These are phyloP conservation scores for Yamadazyma kitorensis DNA, from an alignment of 805 yeast genomes.

Conservation along the genomic window DNA sequence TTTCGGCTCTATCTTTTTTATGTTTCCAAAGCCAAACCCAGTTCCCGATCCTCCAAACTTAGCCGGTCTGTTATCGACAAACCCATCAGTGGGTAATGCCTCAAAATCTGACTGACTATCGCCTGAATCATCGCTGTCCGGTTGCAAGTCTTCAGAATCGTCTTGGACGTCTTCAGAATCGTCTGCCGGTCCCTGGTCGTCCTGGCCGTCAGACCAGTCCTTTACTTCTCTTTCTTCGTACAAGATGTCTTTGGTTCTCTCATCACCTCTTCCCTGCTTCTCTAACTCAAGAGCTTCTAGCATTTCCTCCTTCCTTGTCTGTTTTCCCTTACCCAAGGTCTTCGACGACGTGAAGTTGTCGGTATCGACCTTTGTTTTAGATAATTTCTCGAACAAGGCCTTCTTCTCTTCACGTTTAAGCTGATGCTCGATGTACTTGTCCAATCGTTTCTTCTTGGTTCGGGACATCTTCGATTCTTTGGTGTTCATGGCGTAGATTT, in stretches of 20 bases:
- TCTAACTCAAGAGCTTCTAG: slow-evolving; percentile 75
- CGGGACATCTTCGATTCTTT: slow-evolving; percentile 67
- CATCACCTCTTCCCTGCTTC: slow-evolving; percentile 66
- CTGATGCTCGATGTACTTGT: slow-evolving; percentile 90
- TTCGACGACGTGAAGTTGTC: slow-evolving; percentile 68
- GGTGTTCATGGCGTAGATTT: slow-evolving; percentile 50
- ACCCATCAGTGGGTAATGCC: slow-evolving; percentile 21
- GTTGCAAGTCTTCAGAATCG: slow-evolving; percentile 9
- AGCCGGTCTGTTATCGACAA: slow-evolving; percentile 74
- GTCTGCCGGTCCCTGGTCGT: slow-evolving; percentile 28
- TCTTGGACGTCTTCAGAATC: slow-evolving; percentile 18
- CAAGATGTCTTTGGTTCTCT: slow-evolving; percentile 55
- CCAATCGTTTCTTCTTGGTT: slow-evolving; percentile 74
- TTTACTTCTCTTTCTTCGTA: slow-evolving; percentile 67
- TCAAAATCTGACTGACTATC: slow-evolving; percentile 24
- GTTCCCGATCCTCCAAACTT: slow-evolving; percentile 58
- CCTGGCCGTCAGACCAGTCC: slow-evolving; percentile 48
- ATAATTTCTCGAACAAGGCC: slow-evolving; percentile 66
- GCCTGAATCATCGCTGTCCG: slow-evolving; percentile 16
- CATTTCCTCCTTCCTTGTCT: slow-evolving; percentile 66
- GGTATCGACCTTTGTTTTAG: slow-evolving; percentile 68
- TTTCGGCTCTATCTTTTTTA: slow-evolving; percentile 41
- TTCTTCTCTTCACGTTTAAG: slow-evolving; percentile 85
- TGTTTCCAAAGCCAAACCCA: slow-evolving; percentile 67
- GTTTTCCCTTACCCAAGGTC: slow-evolving; percentile 69